Evolutionary conservation across 441 rosid species (phyloP).

Genomic region (Euphorbia neoarborescens): DNA sequence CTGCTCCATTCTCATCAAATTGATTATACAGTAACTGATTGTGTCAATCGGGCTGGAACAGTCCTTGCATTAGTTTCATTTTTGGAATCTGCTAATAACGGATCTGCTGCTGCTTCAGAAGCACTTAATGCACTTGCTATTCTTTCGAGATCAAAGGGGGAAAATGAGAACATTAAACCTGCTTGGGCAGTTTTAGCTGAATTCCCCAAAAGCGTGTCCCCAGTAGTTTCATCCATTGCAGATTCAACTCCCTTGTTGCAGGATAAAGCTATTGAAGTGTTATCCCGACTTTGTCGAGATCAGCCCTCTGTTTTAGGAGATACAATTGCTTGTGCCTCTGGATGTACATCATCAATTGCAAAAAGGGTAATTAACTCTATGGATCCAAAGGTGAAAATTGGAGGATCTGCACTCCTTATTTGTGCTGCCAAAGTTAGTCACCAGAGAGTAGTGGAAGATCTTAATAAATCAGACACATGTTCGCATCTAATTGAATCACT

Average conservation of each 20-base stretch:
- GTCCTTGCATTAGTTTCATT: conserved; percentile 92
- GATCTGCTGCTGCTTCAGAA: conserved; percentile 66
- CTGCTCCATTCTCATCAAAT: conserved; percentile 67
- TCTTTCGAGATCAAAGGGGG: conserved; percentile 65
- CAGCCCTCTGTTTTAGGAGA: conserved; percentile 82
- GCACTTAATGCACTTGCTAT: conserved; percentile 91
- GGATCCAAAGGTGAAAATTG: conserved; percentile 68
- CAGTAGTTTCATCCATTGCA: conserved; percentile 77
- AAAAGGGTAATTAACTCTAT: conserved; percentile 63
- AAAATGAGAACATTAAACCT: conserved; percentile 60
- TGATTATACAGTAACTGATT: conserved; percentile 65
- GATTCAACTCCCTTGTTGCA: conserved; percentile 69
- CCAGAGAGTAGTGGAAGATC: conserved; percentile 76
- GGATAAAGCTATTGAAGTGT: conserved; percentile 91
- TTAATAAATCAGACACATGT: conserved; percentile 65
- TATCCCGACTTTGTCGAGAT: conserved; percentile 79
- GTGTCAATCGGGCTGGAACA: conserved; percentile 87
- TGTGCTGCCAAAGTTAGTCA: conserved; percentile 92
- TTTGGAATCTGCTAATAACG: conserved; percentile 67
- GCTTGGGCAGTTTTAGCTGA: conserved; percentile 92
- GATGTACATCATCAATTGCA: conserved; percentile 62
- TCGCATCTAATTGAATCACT: conserved; percentile 67
- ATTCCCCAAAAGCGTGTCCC: conserved; percentile 64
- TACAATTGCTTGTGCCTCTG: conserved; percentile 50
- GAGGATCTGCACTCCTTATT: conserved; percentile 89